Evolutionary conservation across 306 rosid species (phyloP), one percentile per base, ranked within the genome.

Genomic region (Heteromeles arbutifolia): DNA sequence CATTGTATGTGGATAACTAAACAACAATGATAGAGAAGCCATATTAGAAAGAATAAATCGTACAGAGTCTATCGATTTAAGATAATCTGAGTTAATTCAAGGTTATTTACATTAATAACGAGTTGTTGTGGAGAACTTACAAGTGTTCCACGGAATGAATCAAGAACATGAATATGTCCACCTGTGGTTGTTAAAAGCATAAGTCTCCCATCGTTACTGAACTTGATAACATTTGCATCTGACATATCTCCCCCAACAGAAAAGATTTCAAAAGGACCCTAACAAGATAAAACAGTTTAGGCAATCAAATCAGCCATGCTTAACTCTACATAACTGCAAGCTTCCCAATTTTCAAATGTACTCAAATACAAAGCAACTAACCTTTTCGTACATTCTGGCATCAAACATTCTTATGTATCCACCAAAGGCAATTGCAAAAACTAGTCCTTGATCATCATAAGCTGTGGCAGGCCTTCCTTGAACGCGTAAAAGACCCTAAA

Each of bases 381-480:
- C 99, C 99, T 85, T 95, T 80, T 95, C 99, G 48, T 85, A 95
- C 69, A 84, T 92, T 79, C 97, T 90, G 70, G 96, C 83, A 79
- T 95, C 99, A 83, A 95, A 92, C 97, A 92, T 89, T 85, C 97
- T 86, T 66, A 95, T 73, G 82, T 76, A 85, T 69, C 97, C 97
- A 74, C 97, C 97, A 84, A 88, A 95, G 73, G 99, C 97, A 86
- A 95, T 68, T 68, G 97, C 88, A 85, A 95, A 92, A 64, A 95
- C 90, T 53, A 88, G 87, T 56, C 99, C 99, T 85, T 90, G 99
- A 77, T 95, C 97, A 74, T 95, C 98, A 41, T 95, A 95, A 29
- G 97, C 86, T 21, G 90, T 82, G 75, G 97, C 96, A 78, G 98
- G 98, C 84, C 97, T 92, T 86, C 97, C 98, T 89, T 95, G 97